These are phyloP conservation scores for Trichoderma sp. DNA, from an alignment of 2,329 filamentous ascomycete species.

Conservation along the genomic window DNA sequence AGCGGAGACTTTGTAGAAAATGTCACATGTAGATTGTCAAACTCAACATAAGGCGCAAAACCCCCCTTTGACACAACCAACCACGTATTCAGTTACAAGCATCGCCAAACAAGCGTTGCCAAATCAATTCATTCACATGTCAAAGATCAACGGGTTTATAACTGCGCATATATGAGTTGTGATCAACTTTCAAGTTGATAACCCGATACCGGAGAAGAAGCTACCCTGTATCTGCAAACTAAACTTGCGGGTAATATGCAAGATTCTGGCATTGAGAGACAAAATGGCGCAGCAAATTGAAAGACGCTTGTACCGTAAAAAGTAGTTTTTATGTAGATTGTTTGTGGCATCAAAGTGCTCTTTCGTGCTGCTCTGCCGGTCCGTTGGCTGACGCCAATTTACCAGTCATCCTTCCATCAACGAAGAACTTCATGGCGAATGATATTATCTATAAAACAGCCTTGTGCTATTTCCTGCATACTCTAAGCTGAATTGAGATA, in stretches of 20 bases:
- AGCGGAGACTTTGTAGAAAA: neutral
- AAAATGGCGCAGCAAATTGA: neutral
- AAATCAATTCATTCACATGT: neutral
- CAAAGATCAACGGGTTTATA: neutral
- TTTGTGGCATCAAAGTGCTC: neutral
- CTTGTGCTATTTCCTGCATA: neutral
- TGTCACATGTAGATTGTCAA: neutral
- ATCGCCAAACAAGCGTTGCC: fast-evolving
- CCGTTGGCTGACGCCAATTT: neutral
- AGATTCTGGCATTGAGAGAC: neutral
- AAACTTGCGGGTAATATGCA: neutral
- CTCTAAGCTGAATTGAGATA: neutral
- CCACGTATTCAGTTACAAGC: neutral
- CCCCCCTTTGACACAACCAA: neutral
- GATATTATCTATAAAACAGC: neutral
- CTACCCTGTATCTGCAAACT: neutral
- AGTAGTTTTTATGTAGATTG: too few species aligned
- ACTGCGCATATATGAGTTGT: neutral
- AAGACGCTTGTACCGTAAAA: neutral
- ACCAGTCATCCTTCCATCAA: neutral
- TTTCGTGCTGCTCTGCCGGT: neutral
- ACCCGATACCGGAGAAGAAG: neutral
- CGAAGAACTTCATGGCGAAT: neutral
- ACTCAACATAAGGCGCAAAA: neutral
- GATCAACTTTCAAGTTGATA: neutral